A percentile compares a stretch with the other conserved stretches of the same genome.
These are phyloP conservation scores for Oryza meridionalis DNA, from an alignment of 176 grass and related monocot species.

Conservation along the genomic window DNA sequence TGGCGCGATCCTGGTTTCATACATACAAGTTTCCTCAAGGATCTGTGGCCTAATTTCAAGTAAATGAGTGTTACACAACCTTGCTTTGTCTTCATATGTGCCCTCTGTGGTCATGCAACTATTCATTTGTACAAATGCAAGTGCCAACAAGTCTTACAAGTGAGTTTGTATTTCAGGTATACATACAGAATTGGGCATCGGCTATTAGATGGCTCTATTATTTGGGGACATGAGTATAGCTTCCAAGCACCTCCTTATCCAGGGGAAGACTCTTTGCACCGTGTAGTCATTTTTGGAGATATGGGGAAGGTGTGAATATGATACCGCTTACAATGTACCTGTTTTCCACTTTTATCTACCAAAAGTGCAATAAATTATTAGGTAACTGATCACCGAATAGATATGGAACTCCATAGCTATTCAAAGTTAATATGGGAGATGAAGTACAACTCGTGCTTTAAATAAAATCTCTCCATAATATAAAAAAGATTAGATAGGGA, in stretches of 20 bases:
- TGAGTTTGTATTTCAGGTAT: slow-evolving; percentile 65
- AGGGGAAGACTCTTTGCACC: slow-evolving; percentile 80
- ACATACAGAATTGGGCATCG: slow-evolving; percentile 75
- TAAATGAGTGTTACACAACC: slow-evolving; percentile 33
- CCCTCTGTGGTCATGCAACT: slow-evolving; percentile 1
- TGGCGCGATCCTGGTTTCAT: slow-evolving; percentile 95
- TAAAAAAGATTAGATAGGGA: not conserved
- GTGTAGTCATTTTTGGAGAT: slow-evolving; percentile 88
- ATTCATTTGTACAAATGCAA: slow-evolving; percentile 29
- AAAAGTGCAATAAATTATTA: slow-evolving; percentile 20
- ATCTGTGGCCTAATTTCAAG: slow-evolving; percentile 86
- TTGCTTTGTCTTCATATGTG: slow-evolving; percentile 13
- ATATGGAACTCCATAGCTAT: not conserved
- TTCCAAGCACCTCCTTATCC: slow-evolving; percentile 90
- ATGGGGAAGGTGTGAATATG: slow-evolving; percentile 68
- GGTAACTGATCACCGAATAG: not conserved
- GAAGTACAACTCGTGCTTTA: too few relatives aligned
- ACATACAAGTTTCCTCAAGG: slow-evolving; percentile 86
- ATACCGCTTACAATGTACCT: not conserved
- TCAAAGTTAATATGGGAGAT: too few relatives aligned
- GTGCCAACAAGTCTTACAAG: slow-evolving; percentile 16
- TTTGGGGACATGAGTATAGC: slow-evolving; percentile 75
- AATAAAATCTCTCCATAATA: too few relatives aligned
- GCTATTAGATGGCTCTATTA: slow-evolving; percentile 62
- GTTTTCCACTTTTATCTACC: not conserved